phyloP scores from a whole-genome alignment of 2,329 filamentous ascomycete genomes.

The Sordariomycetes sp. region DNA sequence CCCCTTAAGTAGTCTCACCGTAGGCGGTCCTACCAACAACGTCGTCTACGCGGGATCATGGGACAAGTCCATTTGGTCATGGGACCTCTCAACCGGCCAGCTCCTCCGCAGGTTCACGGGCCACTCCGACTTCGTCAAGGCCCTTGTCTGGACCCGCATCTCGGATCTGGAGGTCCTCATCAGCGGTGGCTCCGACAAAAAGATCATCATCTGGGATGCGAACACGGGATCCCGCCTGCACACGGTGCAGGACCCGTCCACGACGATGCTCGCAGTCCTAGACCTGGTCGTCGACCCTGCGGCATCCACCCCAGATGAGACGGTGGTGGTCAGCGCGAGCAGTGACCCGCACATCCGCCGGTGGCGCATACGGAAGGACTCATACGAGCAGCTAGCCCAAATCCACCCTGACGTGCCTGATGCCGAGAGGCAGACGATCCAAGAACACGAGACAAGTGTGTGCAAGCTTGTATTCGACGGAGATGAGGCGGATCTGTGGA shows the following conservation, averaged over 20 bases:
- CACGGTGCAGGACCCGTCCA: constrained; percentile 63
- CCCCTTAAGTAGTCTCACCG: constrained; percentile 67
- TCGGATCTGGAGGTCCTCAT: constrained; percentile 53
- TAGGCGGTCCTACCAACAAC: constrained; percentile 43
- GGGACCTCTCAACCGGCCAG: constrained; percentile 51
- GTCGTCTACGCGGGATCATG: constrained; percentile 81
- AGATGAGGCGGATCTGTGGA: constrained; percentile 69
- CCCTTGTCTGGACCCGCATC: constrained; percentile 53
- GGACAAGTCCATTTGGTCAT: constrained; percentile 89
- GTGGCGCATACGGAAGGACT: constrained; percentile 52
- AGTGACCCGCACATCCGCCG: constrained; percentile 70
- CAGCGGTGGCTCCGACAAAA: constrained; percentile 68
- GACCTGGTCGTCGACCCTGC: constrained; percentile 66
- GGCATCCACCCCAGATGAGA: constrained; percentile 33
- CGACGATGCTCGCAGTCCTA: constrained; percentile 67
- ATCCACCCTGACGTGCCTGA: constrained; percentile 27
- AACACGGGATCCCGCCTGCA: constrained; percentile 58
- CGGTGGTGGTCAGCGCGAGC: constrained; percentile 66
- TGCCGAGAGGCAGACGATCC: constrained; percentile 41
- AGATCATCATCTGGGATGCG: constrained; percentile 76
- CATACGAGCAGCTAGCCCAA: constrained; percentile 43
- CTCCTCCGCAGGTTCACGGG: constrained; percentile 55
- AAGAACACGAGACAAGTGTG: constrained; percentile 83
- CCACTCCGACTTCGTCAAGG: constrained; percentile 87
- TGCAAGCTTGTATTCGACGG: constrained; percentile 65